phyloP scores from a whole-genome alignment of 164 flowering plant species.

The Magnolia changhungtana region DNA sequence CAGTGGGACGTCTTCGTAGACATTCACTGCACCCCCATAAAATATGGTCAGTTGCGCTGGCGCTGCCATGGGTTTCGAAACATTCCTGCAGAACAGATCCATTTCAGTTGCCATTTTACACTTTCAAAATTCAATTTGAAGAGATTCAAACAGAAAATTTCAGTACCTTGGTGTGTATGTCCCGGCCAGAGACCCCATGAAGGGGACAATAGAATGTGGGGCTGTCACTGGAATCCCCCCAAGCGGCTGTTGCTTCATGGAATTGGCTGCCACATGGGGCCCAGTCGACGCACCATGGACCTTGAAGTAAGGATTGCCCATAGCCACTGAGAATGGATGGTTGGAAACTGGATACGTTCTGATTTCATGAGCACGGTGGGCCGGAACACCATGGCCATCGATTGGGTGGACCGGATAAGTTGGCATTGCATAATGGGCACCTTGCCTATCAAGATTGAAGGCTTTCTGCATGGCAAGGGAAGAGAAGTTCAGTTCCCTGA shows the following conservation, averaged over 20 bases:
- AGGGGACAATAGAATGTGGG: conserved; percentile 24
- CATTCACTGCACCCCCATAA: conserved; percentile 72
- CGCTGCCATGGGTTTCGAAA: conserved; percentile 34
- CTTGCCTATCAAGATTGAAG: conserved; percentile 34
- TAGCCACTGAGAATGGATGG: conserved; percentile 33
- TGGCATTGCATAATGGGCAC: conserved; percentile 28
- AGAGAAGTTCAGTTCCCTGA: background rate
- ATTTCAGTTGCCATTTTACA: background rate
- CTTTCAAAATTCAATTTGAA: background rate
- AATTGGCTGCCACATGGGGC: conserved; percentile 25
- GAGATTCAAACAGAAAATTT: background rate
- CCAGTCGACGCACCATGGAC: conserved; percentile 30
- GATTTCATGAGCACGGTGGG: conserved; percentile 29
- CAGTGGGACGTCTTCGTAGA: conserved; percentile 64
- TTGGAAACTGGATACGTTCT: conserved; percentile 38
- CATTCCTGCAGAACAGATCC: conserved; percentile 33
- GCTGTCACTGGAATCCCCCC: conserved; percentile 47
- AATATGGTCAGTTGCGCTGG: conserved; percentile 76
- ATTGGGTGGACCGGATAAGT: conserved; percentile 32
- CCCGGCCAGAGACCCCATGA: conserved; percentile 30
- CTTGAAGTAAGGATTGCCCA: conserved; percentile 44
- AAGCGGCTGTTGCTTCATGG: conserved; percentile 36
- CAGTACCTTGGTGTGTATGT: conserved; percentile 45
- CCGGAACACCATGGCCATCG: conserved; percentile 17
- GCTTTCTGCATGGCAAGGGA: conserved; percentile 26